Evolutionary conservation across 352 stramenopile genomes (phyloP).

Genomic region (Thraustotheca clavata): DNA sequence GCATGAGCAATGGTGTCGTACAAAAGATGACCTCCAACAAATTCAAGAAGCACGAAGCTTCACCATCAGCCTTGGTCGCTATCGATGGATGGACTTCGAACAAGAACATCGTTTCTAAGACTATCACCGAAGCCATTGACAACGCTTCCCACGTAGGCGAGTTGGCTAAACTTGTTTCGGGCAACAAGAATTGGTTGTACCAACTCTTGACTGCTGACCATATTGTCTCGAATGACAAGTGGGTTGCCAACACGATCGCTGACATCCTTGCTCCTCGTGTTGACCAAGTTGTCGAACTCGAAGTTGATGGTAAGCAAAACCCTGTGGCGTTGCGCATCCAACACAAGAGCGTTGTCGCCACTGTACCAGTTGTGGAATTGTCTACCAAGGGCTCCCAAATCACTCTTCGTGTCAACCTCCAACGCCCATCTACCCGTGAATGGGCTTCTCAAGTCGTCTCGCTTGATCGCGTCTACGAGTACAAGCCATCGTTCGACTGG

Average conservation of each 20-base stretch:
- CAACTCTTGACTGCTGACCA: constrained; percentile 43
- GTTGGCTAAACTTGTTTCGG: constrained; percentile 29
- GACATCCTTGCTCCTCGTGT: constrained; percentile 39
- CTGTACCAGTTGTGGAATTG: constrained; percentile 43
- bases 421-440: constrained; percentile 44
- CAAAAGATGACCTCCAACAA: constrained; percentile 31
- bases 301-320: neutral
- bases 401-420: constrained; percentile 41
- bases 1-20: constrained; percentile 48
- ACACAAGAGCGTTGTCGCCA: neutral
- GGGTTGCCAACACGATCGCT: constrained; percentile 55
- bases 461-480: constrained; percentile 49
- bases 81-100: constrained; percentile 24
- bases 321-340: neutral
- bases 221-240: constrained; percentile 49
- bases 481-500: constrained; percentile 34
- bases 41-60: neutral
- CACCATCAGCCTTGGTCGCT: neutral
- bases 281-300: constrained; percentile 36
- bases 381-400: constrained; percentile 31
- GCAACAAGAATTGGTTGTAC: constrained; percentile 42
- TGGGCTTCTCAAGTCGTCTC: constrained; percentile 35
- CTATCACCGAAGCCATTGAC: constrained; percentile 25
- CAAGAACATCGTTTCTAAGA: constrained; percentile 26
- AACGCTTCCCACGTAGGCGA: constrained; percentile 34